Base-by-base conservation (phyloP, 2,329 filamentous ascomycete species). In the Ophiostoma pallidulum region DNA sequence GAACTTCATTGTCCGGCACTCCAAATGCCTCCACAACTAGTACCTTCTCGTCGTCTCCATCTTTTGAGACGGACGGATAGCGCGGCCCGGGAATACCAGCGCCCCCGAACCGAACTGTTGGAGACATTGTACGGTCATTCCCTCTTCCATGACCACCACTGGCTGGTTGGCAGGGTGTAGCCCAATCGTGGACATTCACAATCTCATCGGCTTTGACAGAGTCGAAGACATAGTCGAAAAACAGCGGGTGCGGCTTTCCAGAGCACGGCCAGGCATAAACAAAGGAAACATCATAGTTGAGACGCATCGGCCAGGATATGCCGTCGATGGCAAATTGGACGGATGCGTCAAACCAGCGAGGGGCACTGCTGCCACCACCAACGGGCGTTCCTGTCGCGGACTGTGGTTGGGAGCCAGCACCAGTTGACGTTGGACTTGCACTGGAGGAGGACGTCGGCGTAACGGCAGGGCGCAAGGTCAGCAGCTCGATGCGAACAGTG, bases 21-120 rank as follows among this genome's bases (percentile, higher is more conserved):
- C 84, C 84, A 60, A 85, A 80, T 0, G 83, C 81, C 64, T 88
- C 82, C 13, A 88, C 72, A 4, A 83, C 80, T 8, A 89, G 67
- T 4, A 89, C 82, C 55, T 76, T 75, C 54, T 84, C 82, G 22
- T 77, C 68, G 47, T 81, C 77, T 16, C 71, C 66, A 13, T 69
- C 64, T 16, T 54, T 55, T 19, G 44, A 50, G 24, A 56, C 53
- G 9, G 51, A 43, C 19, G 53, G 51, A 13, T 47, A 47, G 29
- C 47, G 40, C 18, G 48, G 49, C 4, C 51, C 51, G 2, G 48
- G 47, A 8, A 57, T 20, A 36, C 51, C 48, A 16, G 35, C 45
- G 8, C 48, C 49, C 2, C 16, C 53, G 24, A 51, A 55, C 24
- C 49, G 53, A 3, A 55, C 53, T 2, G 49, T 41, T 4, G 52